Conservation (phyloP, 495 filamentous ascomycete genomes). For the Penicillium bialowiezense region DNA sequence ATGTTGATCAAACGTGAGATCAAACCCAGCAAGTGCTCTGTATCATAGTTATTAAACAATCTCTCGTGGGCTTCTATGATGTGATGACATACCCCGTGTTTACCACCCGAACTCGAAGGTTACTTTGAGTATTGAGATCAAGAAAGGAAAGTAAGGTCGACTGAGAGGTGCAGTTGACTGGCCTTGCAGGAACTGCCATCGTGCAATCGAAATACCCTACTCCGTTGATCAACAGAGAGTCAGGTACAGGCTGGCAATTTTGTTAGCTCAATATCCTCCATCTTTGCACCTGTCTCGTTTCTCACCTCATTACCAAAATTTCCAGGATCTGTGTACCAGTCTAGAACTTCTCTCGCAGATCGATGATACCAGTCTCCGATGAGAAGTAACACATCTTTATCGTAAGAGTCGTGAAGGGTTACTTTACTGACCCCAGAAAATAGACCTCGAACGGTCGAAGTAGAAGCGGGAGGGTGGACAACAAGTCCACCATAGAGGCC, state of each 20-base stretch:
- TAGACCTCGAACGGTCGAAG: slow-evolving; percentile 29
- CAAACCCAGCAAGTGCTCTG: slow-evolving; percentile 45
- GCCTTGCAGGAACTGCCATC: slow-evolving; percentile 46
- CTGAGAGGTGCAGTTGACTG: slow-evolving; percentile 39
- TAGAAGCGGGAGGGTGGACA: slow-evolving; percentile 57
- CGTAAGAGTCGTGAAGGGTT: slow-evolving; percentile 23
- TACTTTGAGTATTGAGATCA: slow-evolving; percentile 11
- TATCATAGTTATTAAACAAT: not conserved
- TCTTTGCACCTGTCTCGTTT: not conserved
- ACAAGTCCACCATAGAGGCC: slow-evolving; percentile 71
- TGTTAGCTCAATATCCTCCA: not conserved
- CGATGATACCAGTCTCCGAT: slow-evolving; percentile 56
- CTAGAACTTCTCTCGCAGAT: slow-evolving; percentile 34
- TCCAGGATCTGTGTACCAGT: slow-evolving; percentile 44
- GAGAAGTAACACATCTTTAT: slow-evolving; percentile 43
- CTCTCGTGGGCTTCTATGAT: not conserved
- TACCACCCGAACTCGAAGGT: slow-evolving; percentile 33
- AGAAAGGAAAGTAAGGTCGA: slow-evolving; percentile 20
- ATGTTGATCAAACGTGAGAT: slow-evolving; percentile 28
- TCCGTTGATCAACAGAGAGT: slow-evolving; percentile 52
- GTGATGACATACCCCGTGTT: slow-evolving; percentile 35
- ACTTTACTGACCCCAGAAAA: not conserved
- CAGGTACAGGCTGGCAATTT: slow-evolving; percentile 41
- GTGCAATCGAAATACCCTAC: slow-evolving; percentile 46
- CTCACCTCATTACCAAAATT: slow-evolving; percentile 48